Evolutionary conservation across 768 basidiomycete genomes (phyloP), one percentile per base, ranked within the genome.

Genomic region (Cubamyces sp.): DNA sequence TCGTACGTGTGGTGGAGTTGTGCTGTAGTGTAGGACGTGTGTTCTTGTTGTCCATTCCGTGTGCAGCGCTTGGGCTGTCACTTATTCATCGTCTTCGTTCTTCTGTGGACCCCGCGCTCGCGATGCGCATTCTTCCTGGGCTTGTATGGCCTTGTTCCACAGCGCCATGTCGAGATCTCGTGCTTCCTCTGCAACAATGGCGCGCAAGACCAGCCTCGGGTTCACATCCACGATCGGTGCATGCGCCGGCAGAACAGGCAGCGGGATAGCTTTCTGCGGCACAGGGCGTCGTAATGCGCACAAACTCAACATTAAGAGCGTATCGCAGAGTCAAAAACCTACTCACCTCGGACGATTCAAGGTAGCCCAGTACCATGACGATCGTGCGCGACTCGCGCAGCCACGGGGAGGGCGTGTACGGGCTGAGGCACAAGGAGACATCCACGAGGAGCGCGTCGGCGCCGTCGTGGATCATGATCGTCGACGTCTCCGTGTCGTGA

Each of bases 361-460:
- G 72, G 69, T 85, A 78, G 40, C 88, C 88, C 43, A 88, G 72
- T 21, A 79, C 80, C 75, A 83, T 82, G 40, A 87, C 74, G 40
- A 77, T 77, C 64, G 76, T 72, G 63, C 84, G 77, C 23, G 75
- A 78, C 66, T 90, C 85, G 43, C 77, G 74, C 25, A 81, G 76
- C 88, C 88, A 90, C 34, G 69, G 66, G 19, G 61, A 49, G 1
- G 64, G 45, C 41, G 49, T 47, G 43, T 47, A 63, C 0, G 73
- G 65, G 67, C 80, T 78, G 40, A 88, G 62, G 60, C 84, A 84
- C 14, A 86, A 76, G 47, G 79, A 76, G 9, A 79, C 79, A 68
- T 90, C 87, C 8, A 89, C 82, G 11, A 87, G 74, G 50, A 90
- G 68, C 37, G 77, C 84, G n/a, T 73, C 71, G 14, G 78, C 77